These are phyloP conservation scores for Cladophialophora yegresii DNA, from an alignment of 2,329 filamentous ascomycete genomes.

Conservation along the genomic window DNA sequence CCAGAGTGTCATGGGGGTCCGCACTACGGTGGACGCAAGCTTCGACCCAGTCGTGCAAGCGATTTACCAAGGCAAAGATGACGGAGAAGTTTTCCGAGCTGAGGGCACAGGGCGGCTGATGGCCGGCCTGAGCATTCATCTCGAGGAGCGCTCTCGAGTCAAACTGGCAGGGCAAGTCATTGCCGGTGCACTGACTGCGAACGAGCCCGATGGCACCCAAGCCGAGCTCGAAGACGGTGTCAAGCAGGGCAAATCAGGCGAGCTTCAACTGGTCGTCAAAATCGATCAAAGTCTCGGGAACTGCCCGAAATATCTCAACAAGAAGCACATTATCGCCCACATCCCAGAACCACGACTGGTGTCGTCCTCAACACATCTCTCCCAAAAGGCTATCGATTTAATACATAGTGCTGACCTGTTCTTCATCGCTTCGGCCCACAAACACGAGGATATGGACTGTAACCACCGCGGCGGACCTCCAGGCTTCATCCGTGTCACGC, in stretches of 20 bases:
- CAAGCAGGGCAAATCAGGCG: conserved; percentile 36
- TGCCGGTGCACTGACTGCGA: conserved; percentile 58
- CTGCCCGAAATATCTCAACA: conserved; percentile 73
- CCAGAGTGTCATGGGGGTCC: conserved; percentile 62
- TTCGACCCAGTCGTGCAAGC: conserved; percentile 71
- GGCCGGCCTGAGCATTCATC: conserved; percentile 63
- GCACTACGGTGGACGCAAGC: conserved; percentile 59
- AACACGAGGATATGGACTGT: conserved; percentile 71
- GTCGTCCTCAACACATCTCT: conserved; percentile 53
- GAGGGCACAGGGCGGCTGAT: conserved; percentile 54
- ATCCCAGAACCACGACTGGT: conserved; percentile 58
- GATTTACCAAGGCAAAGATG: conserved; percentile 55
- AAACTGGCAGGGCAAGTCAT: conserved; percentile 73
- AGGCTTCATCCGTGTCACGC: conserved; percentile 70
- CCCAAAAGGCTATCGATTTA: conserved; percentile 59
- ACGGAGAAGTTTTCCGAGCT: conserved; percentile 49
- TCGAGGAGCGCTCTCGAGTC: conserved; percentile 68
- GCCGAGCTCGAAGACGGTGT: conserved; percentile 10
- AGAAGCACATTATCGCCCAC: conserved; percentile 61
- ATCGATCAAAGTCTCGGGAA: conserved; percentile 68
- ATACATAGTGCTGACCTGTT: conserved; percentile 70
- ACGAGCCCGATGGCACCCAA: conserved; percentile 39
- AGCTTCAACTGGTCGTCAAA: conserved; percentile 64
- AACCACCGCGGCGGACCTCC: conserved; percentile 75
- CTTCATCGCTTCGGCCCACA: conserved; percentile 71